These are phyloP conservation scores for Gossypium arboreum DNA, from an alignment of 345 rosid genomes.

Conservation along the genomic window DNA sequence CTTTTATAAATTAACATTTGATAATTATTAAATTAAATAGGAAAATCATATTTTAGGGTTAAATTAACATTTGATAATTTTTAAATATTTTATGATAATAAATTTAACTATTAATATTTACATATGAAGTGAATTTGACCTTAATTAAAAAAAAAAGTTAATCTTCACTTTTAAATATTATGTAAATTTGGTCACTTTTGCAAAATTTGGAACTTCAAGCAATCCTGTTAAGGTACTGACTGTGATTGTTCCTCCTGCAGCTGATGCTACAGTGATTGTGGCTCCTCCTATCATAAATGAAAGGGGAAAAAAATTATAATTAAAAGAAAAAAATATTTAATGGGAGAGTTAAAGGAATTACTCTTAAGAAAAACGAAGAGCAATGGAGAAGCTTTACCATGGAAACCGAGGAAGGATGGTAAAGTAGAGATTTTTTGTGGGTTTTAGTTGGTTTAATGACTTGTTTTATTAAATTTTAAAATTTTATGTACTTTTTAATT, in stretches of 20 bases:
- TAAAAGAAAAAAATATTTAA: background rate
- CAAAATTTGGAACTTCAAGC: conserved; percentile 72
- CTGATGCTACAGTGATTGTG: conserved; percentile 14
- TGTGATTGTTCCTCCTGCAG: conserved; percentile 10
- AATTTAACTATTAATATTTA: too few relatives aligned
- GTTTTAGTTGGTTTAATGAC: background rate
- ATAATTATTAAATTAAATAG: too few relatives aligned
- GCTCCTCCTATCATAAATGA: conserved; percentile 19
- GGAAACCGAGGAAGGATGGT: background rate
- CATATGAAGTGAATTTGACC: too few relatives aligned
- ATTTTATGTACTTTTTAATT: too few relatives aligned
- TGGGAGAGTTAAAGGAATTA: background rate
- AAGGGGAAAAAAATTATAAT: background rate
- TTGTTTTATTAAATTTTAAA: too few relatives aligned
- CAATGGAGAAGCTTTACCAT: conserved; percentile 15
- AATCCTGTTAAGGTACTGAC: conserved; percentile 61
- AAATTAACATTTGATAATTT: too few relatives aligned
- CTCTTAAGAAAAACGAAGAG: too few relatives aligned
- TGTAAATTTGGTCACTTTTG: conserved; percentile 29
- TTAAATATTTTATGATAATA: too few relatives aligned
- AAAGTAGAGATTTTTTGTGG: background rate
- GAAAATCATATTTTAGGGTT: too few relatives aligned
- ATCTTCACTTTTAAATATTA: too few relatives aligned
- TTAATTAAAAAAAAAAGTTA: too few relatives aligned
- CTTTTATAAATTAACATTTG: too few relatives aligned